Base-by-base conservation (phyloP, 2,329 filamentous ascomycete species). In the Hortaea sp. region DNA sequence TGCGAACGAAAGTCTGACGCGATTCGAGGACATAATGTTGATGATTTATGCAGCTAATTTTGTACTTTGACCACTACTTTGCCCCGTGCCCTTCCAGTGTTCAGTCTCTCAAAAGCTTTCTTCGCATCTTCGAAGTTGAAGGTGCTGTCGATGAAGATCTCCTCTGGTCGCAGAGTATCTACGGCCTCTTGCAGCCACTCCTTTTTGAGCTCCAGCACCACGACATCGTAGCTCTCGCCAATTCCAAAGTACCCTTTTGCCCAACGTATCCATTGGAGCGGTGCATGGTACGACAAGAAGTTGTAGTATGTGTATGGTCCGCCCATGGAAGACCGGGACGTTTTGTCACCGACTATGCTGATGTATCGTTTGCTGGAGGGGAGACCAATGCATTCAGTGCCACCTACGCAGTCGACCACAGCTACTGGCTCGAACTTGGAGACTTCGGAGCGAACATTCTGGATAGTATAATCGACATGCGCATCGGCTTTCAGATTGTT, bases 371-470 rank as follows among this genome's bases (percentile, higher is more conserved):
- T 66, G 2, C 60, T 53, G 0, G 73, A 71, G 1, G 65, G 52
- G 4, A 65, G 46, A 12, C 57, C 62, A 13, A 63, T 51, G 49
- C 60, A 63, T 32, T 60, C 59, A 1, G 57, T 62, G 12, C 61
- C 55, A 1, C 77, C 78, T 9, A 82, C 73, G 58, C 79, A 79
- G 61, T 84, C 81, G 7, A 84, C 68, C 0, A 76, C 70, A 28
- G 78, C 68, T 44, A 70, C 67, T 57, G 75, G 82, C 2, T 73
- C 63, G 7, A 66, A 68, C 0, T 73, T 72, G 46, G 68, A 67
- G 2, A 84, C 62, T 1, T 59, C 64, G n/a, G 67, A 63, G 7
- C 71, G 57, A 1, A 83, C 65, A 56, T 79, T 64, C 38, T 53
- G 43, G 0, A 63, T 62, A 11, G 72, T 76, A 57, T 84, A 84